Evolutionary conservation across 2,329 filamentous ascomycete species (phyloP), one percentile per base, ranked within the genome.

Genomic region (Furcasterigmium furcatum): DNA sequence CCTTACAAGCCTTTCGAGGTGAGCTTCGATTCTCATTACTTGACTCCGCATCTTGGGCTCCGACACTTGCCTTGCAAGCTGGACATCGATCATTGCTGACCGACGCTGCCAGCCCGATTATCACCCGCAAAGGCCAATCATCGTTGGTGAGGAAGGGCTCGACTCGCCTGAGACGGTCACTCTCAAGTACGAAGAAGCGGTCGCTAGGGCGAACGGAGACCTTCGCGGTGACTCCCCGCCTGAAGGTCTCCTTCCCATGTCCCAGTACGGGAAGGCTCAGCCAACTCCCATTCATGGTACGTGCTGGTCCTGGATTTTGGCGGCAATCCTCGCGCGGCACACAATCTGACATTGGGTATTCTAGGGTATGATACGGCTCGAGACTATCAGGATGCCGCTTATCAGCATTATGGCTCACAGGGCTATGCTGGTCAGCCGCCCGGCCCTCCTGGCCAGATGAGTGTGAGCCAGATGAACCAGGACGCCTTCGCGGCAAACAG

Each of bases 271-370:
- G 76, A 95, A 95, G 71, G 70, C 82, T 48, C 82, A 87, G 66
- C 76, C 84, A 68, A 77, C 85, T 66, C 86, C 85, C 66, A 80
- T 91, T 73, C 87, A 92, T 70, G 87, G 91, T 95, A 74, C 73
- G 89, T 3, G 18, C 21, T 13, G 5, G 21, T 8, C 16, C n/a
- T n/a, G n/a, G n/a, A n/a, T n/a, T 18, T 20, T 16, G 25, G 13
- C 19, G 4, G n/a, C 9, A 3, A 22, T 32, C 9, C 19, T 20
- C 19, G n/a, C n/a, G n/a, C n/a, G n/a, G n/a, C n/a, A n/a, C n/a
- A n/a, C n/a, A n/a, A 36, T 46, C 16, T 32, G 6, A 38, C 32
- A 18, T 5, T n/a, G 20, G 4, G 18, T 22, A 8, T 16, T 5
- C 9, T 64, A 83, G 80, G 74, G 57, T 81, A 81, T 65, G 76